phyloP scores from a whole-genome alignment of 495 filamentous ascomycete genomes.

The Friedmanniomyces simplex region DNA sequence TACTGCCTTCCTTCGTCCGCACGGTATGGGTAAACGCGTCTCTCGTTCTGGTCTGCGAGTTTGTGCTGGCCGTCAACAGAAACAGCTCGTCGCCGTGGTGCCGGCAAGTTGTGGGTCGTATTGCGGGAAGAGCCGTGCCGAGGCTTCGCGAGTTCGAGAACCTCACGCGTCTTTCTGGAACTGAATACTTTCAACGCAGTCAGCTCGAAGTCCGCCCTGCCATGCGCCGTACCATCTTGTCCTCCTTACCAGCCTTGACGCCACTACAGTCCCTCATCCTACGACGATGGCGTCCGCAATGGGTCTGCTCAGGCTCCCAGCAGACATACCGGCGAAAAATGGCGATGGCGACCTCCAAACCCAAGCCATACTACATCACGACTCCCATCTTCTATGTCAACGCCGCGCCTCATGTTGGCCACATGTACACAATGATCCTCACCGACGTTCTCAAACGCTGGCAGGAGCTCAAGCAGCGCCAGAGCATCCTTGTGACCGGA shows the following conservation, averaged over 20 bases:
- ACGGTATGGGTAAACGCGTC: no score
- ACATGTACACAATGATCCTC: slow-evolving; percentile 86
- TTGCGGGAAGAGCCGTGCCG: no score
- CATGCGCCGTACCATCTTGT: neutral
- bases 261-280: slow-evolving; percentile 18
- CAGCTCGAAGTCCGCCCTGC: no score
- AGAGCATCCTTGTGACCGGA: slow-evolving; percentile 72
- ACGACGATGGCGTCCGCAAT: slow-evolving; percentile 23
- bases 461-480: slow-evolving; percentile 63
- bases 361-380: slow-evolving; percentile 90
- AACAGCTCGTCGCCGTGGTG: no score
- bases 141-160: no score
- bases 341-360: slow-evolving; percentile 37
- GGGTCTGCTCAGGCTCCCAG: slow-evolving; percentile 15
- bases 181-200: no score
- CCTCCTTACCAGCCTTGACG: neutral
- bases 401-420: slow-evolving; percentile 87
- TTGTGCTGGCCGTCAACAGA: no score
- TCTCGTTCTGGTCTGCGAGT: no score
- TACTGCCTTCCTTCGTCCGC: no score
- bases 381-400: slow-evolving; percentile 99
- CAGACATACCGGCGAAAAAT: neutral
- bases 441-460: slow-evolving; percentile 88
- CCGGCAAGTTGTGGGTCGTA: no score
- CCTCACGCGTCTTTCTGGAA: no score